These are phyloP conservation scores for Penicillium carneum DNA, from an alignment of 2,329 filamentous ascomycete genomes.

Conservation along the genomic window DNA sequence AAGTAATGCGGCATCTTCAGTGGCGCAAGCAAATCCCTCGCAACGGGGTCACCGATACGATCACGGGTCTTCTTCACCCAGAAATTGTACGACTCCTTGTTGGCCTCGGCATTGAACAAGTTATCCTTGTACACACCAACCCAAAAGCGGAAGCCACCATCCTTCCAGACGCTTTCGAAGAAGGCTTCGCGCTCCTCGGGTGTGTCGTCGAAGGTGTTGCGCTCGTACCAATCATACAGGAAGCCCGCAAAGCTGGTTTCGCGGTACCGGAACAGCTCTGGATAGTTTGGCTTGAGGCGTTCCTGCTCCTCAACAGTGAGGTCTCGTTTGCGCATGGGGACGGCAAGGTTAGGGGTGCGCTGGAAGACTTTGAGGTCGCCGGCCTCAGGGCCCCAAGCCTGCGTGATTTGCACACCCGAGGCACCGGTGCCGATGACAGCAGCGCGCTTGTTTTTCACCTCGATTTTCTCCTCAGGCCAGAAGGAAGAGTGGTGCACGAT, in stretches of 20 bases:
- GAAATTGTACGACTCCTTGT: slow-evolving; percentile 63
- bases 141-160: slow-evolving; percentile 65
- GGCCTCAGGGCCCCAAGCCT: slow-evolving; percentile 65
- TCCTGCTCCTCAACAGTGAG: slow-evolving; percentile 62
- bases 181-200: slow-evolving; percentile 59
- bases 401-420: slow-evolving; percentile 64
- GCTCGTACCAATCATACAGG: slow-evolving; percentile 62
- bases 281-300: slow-evolving; percentile 54
- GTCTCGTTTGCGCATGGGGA: slow-evolving; percentile 65
- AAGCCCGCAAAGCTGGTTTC: slow-evolving; percentile 66
- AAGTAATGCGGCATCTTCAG: slow-evolving; percentile 62
- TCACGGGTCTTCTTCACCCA: slow-evolving; percentile 61
- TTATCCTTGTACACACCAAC: slow-evolving; percentile 63
- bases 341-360: slow-evolving; percentile 69
- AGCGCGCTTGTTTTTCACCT: slow-evolving; percentile 59
- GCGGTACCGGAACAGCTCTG: slow-evolving; percentile 61
- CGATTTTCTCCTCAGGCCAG: slow-evolving; percentile 60
- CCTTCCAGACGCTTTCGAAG: slow-evolving; percentile 60
- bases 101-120: slow-evolving; percentile 57
- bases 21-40: slow-evolving; percentile 62
- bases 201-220: slow-evolving; percentile 63
- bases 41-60: slow-evolving; percentile 59
- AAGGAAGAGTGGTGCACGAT: slow-evolving; percentile 62
- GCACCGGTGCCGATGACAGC: slow-evolving; percentile 65
- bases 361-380: slow-evolving; percentile 67